Conservation (phyloP, 2,329 filamentous ascomycete species). For the Onygenales sp. region DNA sequence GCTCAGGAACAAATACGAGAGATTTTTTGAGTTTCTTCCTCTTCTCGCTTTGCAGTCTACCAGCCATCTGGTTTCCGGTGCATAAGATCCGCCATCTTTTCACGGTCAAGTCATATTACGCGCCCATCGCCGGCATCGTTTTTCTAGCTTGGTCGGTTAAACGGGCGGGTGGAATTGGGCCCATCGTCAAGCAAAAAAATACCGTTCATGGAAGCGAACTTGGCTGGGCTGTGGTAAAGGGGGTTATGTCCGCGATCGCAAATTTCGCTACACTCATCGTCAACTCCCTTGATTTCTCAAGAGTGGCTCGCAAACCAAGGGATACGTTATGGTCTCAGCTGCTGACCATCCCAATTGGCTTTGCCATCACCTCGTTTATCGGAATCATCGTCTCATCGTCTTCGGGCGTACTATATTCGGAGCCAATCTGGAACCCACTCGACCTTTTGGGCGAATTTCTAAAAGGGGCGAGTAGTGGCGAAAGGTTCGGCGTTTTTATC, state of each 20-base stretch:
- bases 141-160: conserved; percentile 84
- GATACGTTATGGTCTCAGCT: conserved; percentile 77
- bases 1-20: conserved; percentile 62
- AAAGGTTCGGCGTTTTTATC: conserved; percentile 67
- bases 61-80: conserved; percentile 81
- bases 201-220: conserved; percentile 57
- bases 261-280: conserved; percentile 83
- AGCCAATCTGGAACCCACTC: conserved; percentile 66
- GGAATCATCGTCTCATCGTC: conserved; percentile 71
- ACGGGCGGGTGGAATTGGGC: conserved; percentile 71
- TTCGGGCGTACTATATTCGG: conserved; percentile 51
- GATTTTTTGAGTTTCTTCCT: conserved; percentile 76
- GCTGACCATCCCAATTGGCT: conserved; percentile 60
- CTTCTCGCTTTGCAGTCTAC: conserved; percentile 73
- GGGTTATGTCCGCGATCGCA: conserved; percentile 80
- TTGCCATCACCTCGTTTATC: conserved; percentile 74
- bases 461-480: conserved; percentile 55
- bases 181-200: conserved; percentile 63
- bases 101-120: conserved; percentile 78
- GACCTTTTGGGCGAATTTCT: conserved; percentile 58
- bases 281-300: conserved; percentile 73
- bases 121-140: conserved; percentile 70
- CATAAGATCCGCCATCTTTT: conserved; percentile 84
- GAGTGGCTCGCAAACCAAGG: conserved; percentile 66
- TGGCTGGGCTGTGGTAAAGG: conserved; percentile 73